Base-by-base conservation (phyloP, 2,329 filamentous ascomycete genomes). In the Alternaria solani region DNA sequence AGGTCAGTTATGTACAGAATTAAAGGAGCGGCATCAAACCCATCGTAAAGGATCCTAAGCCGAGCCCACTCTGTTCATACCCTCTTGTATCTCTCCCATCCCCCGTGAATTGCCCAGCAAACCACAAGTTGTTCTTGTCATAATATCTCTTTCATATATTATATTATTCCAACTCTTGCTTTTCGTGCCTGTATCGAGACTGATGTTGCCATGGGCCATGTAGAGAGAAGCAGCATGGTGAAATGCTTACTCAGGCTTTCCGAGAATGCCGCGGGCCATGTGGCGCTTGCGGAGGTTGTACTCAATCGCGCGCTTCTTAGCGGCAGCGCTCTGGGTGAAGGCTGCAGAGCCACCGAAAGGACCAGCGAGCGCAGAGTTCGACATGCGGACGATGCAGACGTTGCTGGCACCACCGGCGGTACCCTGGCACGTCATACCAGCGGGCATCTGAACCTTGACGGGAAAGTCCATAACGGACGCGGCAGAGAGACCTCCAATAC, bases 301-400 rank as follows among this genome's bases (percentile, higher is more conserved):
- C 71, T 85, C 86, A 57, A 89, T 79, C 39, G 88, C 86, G 48
- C 88, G 82, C 86, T 89, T 89, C 78, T 84, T 82, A 2, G 85
- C 85, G 16, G 82, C 81, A 14, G 83, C 56, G 56, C 81, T 83
- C 82, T 89, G 86, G 1, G 87, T 89, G 76, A 91, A 90, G 32
- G 87, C 88, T 32, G 83, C 87, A 14, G 86, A 87, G 54, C 88
- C 88, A 70, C 89, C 88, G 64, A 91, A 91, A 23, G 89, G 88
- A 5, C 88, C 88, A 9, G 88, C 87, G 18, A 83, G 78, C 12
- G 88, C 86, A 4, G 77, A 69, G 80, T 91, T 91, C 72, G 87
- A 84, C 58, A 91, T 81, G 59, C 88, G 85, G 32, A 88, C 87
- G 59, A 91, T 78, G 79, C 89, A 91, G 68, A 91, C 88, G 69